Evolutionary conservation across 495 filamentous ascomycete species (phyloP), one percentile per base, ranked within the genome.

Genomic region (Penicilliopsis zonata): DNA sequence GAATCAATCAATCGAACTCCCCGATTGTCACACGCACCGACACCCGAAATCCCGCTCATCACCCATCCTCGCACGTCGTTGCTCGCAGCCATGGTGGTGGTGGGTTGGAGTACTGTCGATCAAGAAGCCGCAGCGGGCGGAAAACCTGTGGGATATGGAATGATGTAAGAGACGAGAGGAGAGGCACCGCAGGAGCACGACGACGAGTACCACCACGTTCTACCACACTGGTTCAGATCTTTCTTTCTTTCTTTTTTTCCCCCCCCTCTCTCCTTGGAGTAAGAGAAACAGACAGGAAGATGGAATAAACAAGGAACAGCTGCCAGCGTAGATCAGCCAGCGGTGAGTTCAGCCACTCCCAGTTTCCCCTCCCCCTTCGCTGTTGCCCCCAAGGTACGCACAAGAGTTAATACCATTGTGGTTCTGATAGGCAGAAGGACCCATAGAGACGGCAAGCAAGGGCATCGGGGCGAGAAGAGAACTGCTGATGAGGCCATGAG

Each of bases 11-110:
- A n/a, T n/a, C n/a, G n/a, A n/a, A n/a, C n/a, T n/a, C n/a, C n/a
- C n/a, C n/a, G n/a, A n/a, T n/a, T n/a, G n/a, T n/a, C n/a, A 33
- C 23, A 55, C 71, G 47, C 49, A 78, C 73, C 88, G 19, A 85
- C 64, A 27, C 86, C 90, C 48, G 86, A 94, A 43, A 86, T 70
- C 28, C 66, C 69, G 44, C 78, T 79, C 80, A 98, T 80, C 28
- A 95, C 78, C 90, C 90, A 98, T 36, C 92, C 90, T 42, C 85
- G 72, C 15, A 78, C 75, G 59, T 98, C 88, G 54, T 92, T 92
- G 49, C 73, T 69, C 42, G 70, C 45, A 42, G 51, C 59, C 62
- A 62, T 63, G 46, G 36, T 42, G 34, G 28, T 18, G 18, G 20
- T 18, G 18, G 13, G 20, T 15, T 8, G 13, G 31, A 13, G 5